Conservation (phyloP, 306 rosid species). For the Ormosia emarginata region DNA sequence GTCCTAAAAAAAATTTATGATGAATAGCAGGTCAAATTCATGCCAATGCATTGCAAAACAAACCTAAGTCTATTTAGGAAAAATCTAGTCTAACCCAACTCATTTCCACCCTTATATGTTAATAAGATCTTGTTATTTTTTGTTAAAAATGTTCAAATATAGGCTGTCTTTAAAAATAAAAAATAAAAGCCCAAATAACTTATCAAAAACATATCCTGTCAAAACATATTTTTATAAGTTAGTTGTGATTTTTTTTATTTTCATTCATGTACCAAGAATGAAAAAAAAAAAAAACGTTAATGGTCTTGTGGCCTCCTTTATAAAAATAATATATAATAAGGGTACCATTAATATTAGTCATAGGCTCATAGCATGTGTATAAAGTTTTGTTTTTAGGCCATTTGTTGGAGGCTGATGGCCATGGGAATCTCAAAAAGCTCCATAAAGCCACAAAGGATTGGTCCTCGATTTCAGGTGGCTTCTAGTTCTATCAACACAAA, state of each 20-base stretch:
- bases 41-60: too few species aligned
- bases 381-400: not conserved
- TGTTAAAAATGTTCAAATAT: not conserved
- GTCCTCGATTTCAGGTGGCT: slow-evolving; percentile 33
- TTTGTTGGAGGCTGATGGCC: not conserved
- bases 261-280: too few species aligned
- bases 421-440: not conserved
- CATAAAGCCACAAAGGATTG: not conserved
- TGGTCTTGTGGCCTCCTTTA: not conserved
- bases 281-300: too few species aligned
- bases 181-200: not conserved
- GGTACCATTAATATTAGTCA: not conserved
- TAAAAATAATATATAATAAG: not conserved
- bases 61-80: too few species aligned
- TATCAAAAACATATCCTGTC: not conserved
- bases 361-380: not conserved
- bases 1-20: too few species aligned
- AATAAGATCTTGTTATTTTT: not conserved
- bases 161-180: too few species aligned
- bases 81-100: too few species aligned
- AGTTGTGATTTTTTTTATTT: too few species aligned
- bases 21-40: too few species aligned
- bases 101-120: too few species aligned
- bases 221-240: too few species aligned
- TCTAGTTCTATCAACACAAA: not conserved